Base-by-base conservation (phyloP, 148 eudicot species). In the Polygonum aviculare region DNA sequence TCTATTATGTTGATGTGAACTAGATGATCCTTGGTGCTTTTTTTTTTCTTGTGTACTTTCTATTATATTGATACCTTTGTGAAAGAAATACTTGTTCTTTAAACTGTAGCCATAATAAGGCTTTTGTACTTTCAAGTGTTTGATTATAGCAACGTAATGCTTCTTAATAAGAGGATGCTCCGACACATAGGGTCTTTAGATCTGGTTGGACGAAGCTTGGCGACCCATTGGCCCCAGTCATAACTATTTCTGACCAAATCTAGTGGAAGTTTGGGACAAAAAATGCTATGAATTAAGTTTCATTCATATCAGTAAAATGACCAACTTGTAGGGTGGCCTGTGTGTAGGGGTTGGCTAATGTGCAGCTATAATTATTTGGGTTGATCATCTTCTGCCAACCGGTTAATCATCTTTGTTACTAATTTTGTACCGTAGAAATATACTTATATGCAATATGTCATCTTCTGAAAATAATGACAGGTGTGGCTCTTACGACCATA, bases 401-500 rank as follows among this genome's bases (percentile, higher is more conserved):
- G 21, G 11, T 60, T 60, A 60, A 60, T 38, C 69, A 11, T 60
- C 36, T 16, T 60, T 60, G 12, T 60, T 31, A 26, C 21, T 36
- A 14, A 18, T 35, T 65, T 65, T 14, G 15, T 67, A 14, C 72
- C n/a, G 15, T 35, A 1, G 36, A 36, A 67, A 14, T 35, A 1
- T 67, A 36, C 36, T 67, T 36, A 33, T 63, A 2, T 33, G 70
- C 40, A 63, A 33, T 35, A 31, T 31, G 72, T 35, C 15, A 38
- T 57, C 49, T 62, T 62, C 47, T 38, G 52, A 74, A 52, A 74
- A 59, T 72, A 22, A 74, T 45, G 79, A 65, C 87, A 88, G 91
- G 93, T 94, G 98, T 80, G 98, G 98, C 69, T 94, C 98, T 57
- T 86, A 94, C 65, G 97, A 94, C 76, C 96, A 88, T 75, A 85